Evolutionary conservation across 768 basidiomycete genomes (phyloP).

Genomic region (Lactarius quietus): DNA sequence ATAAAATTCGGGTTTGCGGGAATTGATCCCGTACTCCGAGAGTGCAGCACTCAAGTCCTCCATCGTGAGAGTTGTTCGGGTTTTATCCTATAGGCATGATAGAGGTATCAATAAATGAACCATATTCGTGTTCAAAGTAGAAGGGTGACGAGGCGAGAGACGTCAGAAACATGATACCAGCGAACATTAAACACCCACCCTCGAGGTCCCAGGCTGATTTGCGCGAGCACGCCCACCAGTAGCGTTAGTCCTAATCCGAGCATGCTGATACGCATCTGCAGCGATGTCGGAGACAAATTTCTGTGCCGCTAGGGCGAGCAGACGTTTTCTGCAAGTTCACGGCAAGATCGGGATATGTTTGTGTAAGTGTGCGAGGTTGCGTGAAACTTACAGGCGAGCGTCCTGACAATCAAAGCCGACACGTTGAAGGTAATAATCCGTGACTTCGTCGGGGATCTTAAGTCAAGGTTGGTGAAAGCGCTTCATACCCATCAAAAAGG

Average conservation of each 20-base stretch:
- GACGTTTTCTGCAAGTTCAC: conserved; percentile 65
- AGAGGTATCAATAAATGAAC: background rate
- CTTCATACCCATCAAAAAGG: background rate
- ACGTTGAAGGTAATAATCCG: conserved; percentile 93
- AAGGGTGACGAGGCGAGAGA: background rate
- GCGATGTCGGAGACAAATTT: conserved; percentile 98
- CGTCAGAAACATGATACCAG: background rate
- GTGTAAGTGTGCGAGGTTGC: background rate
- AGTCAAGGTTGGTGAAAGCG: background rate
- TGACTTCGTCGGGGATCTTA: conserved; percentile 96
- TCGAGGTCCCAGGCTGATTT: conserved; percentile 58
- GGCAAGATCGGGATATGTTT: conserved; percentile 10
- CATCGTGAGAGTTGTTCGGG: conserved; percentile 93
- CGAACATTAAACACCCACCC: conserved; percentile 42
- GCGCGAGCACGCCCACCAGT: conserved; percentile 65
- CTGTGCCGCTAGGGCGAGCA: conserved; percentile 92
- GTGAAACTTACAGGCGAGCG: conserved; percentile 68
- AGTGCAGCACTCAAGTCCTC: conserved; percentile 93
- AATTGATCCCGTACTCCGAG: conserved; percentile 92
- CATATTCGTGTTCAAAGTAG: background rate
- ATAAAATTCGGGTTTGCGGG: conserved; percentile 93
- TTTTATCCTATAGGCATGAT: conserved; percentile 65
- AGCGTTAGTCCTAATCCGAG: conserved; percentile 90
- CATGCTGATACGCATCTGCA: conserved; percentile 95
- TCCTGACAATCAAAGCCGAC: conserved; percentile 97